Evolutionary conservation across 2,329 filamentous ascomycete genomes (phyloP).

Genomic region (Paecilomyces fulvus): DNA sequence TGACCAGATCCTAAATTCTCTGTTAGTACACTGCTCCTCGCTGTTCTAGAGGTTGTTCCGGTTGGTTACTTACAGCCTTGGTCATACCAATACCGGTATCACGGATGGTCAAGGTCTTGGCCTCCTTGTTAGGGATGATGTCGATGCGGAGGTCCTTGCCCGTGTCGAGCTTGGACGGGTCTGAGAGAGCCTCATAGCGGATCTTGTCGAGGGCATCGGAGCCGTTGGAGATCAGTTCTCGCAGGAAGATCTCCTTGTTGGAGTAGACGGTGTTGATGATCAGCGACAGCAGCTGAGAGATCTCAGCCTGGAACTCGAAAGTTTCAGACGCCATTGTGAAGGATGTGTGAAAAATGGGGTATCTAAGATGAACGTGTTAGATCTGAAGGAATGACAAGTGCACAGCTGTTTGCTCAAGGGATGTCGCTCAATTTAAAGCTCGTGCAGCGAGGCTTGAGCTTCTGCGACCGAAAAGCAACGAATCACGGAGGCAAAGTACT

Average conservation of each 20-base stretch:
- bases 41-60: neutral
- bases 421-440: neutral
- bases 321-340: constrained; percentile 53
- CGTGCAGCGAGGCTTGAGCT: neutral
- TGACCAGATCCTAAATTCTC: constrained; percentile 75
- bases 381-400: neutral
- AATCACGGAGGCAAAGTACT: constrained; percentile 3
- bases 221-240: constrained; percentile 96
- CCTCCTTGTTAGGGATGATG: constrained; percentile 95
- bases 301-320: constrained; percentile 99
- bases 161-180: constrained; percentile 92
- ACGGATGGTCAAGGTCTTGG: constrained; percentile 93
- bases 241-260: constrained; percentile 99
- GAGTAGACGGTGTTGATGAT: constrained; percentile 99
- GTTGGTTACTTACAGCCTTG: constrained; percentile 73
- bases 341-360: constrained; percentile 16
- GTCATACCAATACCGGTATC: constrained; percentile 99
- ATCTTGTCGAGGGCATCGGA: constrained; percentile 99
- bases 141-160: constrained; percentile 98
- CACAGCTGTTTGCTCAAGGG: neutral
- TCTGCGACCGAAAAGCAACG: neutral
- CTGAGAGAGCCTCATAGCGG: constrained; percentile 94
- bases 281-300: constrained; percentile 98
- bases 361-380: constrained; percentile 8
- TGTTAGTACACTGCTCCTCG: constrained; percentile 5